phyloP scores from a whole-genome alignment of 495 filamentous ascomycete species.

The Penicillium soppii region DNA sequence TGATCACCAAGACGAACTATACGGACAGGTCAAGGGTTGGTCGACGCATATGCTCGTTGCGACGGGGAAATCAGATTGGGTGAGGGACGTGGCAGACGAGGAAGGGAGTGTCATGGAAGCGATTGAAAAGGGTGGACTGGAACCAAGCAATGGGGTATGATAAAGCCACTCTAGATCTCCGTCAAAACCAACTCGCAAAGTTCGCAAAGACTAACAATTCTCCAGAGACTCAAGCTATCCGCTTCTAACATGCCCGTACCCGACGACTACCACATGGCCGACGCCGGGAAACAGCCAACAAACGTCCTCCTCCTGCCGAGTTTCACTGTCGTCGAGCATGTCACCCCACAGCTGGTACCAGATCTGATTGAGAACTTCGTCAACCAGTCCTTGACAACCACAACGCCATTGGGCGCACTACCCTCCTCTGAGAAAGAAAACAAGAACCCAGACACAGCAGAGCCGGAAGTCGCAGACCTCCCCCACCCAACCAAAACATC shows the following conservation, averaged over 20 bases:
- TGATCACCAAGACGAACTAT: constrained; percentile 76
- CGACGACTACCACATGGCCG: constrained; percentile 52
- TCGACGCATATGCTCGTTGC: constrained; percentile 87
- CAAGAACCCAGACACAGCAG: constrained; percentile 3
- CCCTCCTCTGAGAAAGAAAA: background rate
- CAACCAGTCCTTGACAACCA: constrained; percentile 71
- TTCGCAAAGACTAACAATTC: constrained; percentile 7
- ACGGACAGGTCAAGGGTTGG: constrained; percentile 87
- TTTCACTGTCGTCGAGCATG: constrained; percentile 82
- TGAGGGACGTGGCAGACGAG: constrained; percentile 85
- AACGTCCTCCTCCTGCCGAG: constrained; percentile 83
- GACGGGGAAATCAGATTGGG: constrained; percentile 95
- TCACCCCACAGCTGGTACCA: constrained; percentile 72
- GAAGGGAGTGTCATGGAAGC: constrained; percentile 95
- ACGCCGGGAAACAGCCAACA: constrained; percentile 65
- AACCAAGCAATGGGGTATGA: constrained; percentile 75
- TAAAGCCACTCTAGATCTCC: background rate
- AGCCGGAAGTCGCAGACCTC: constrained; percentile 1
- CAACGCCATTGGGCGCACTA: constrained; percentile 56
- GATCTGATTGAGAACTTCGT: constrained; percentile 71
- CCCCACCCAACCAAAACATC: constrained; percentile 31
- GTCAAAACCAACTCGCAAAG: background rate
- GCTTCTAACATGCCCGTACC: constrained; percentile 90
- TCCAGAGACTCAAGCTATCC: constrained; percentile 81
- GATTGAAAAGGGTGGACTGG: constrained; percentile 60